Evolutionary conservation across 257 asterid genomes (phyloP), one percentile per base, ranked within the genome.

Genomic region (Echium plantagineum): DNA sequence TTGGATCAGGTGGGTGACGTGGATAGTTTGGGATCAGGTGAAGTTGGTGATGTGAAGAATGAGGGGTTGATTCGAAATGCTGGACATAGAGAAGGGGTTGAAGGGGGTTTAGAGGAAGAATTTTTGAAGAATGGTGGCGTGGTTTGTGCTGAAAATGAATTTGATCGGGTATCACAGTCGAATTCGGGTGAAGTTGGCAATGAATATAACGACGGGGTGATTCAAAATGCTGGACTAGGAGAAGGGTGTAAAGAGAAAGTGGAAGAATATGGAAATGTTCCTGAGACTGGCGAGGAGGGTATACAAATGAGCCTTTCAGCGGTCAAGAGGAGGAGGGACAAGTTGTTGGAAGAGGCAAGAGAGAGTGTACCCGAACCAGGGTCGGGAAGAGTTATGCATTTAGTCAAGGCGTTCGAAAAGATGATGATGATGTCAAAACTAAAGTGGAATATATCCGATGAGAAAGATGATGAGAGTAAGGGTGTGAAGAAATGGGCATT

Each of bases 321-420:
- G 38, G 21, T 61, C 65, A 85, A 83, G 73, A 77, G 83, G 70
- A 82, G 90, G 54, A 80, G 90, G 66, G 94, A 80, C 42, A 80
- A 71, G 71, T 59, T 84, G 58, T 18, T 85, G 80, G 94, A 80
- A 72, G 85, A 69, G 66, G 86, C 77, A 2, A 72, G 80, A 55
- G 57, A 72, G 70, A 65, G 73, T 35, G 78, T 78, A 61, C 85
- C 88, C 7, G 86, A 74, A 65, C 59, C 83, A 10, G 90, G 95
- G 72, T 74, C 95, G 21, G 85, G 90, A 48, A 81, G 83, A 72
- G 97, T 87, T 77, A 75, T 66, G 87, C 79, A 87, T 62, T 72
- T 90, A 74, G 96, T 90, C 20, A 72, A 83, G 83, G 96, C 90
- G 0, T 90, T 90, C 54, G 97, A 90, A 78, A 77, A 83, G 16